Percentiles rank a stretch among this genome's conserved stretches.
Evolutionary conservation across 805 yeast genomes (phyloP).

Genomic region (Sungouiozyma intestinalis): DNA sequence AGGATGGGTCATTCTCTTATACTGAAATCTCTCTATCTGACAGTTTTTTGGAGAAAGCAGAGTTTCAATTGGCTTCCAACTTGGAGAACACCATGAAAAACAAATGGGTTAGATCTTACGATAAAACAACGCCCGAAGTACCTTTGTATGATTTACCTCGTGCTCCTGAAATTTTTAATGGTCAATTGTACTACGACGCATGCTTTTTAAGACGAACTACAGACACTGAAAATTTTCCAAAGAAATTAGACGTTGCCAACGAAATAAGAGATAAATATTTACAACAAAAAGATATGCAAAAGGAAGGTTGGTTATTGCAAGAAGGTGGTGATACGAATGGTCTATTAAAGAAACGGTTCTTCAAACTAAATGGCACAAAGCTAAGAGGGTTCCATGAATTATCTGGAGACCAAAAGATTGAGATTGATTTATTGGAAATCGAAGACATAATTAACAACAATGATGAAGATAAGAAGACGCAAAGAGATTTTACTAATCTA

Average conservation of each 20-base stretch:
- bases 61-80: constrained; percentile 6
- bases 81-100: constrained; percentile 32
- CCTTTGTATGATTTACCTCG: constrained; percentile 10
- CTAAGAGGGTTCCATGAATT: constrained; percentile 68
- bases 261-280: constrained; percentile 32
- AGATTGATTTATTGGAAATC: constrained; percentile 65
- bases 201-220: constrained; percentile 57
- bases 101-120: constrained; percentile 53
- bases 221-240: constrained; percentile 53
- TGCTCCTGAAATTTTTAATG: constrained; percentile 48
- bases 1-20: constrained; percentile 84
- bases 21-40: constrained; percentile 41
- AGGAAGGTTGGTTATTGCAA: constrained; percentile 71
- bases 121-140: neutral
- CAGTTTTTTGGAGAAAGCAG: constrained; percentile 8
- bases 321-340: constrained; percentile 82
- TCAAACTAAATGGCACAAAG: constrained; percentile 59
- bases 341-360: constrained; percentile 60
- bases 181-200: constrained; percentile 58
- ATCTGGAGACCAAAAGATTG: constrained; percentile 58
- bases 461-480: constrained; percentile 24
- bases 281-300: constrained; percentile 24
- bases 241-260: constrained; percentile 49
- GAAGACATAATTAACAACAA: constrained; percentile 31
- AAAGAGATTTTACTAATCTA: constrained; percentile 63